A percentile compares a stretch with the other conserved stretches of the same genome.
These are phyloP conservation scores for Suhomyces choctaworum DNA, from an alignment of 1,139 yeast species.

Conservation along the genomic window DNA sequence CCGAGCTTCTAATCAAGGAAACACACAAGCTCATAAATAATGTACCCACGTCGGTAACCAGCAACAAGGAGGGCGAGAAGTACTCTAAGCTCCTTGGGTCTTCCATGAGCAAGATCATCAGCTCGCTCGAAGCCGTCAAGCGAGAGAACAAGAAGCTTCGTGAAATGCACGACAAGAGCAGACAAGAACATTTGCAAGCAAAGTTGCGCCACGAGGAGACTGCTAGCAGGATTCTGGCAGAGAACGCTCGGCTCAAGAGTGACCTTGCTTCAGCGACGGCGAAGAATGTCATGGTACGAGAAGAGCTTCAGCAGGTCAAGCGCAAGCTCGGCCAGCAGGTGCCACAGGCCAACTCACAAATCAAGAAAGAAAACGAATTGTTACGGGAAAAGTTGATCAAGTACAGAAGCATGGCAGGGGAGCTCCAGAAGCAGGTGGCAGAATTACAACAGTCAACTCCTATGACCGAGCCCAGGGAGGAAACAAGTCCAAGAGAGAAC, in stretches of 20 bases:
- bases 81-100: constrained; percentile 23
- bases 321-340: constrained; percentile 15
- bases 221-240: constrained; percentile 3
- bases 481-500: background rate
- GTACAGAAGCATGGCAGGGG: constrained; percentile 34
- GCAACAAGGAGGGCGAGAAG: constrained; percentile 30
- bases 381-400: constrained; percentile 36
- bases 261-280: constrained; percentile 7
- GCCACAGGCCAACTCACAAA: constrained; percentile 18
- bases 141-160: constrained; percentile 17
- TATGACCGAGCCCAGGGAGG: background rate
- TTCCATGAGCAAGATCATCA: constrained; percentile 26
- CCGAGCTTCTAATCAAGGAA: constrained; percentile 30
- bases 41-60: constrained; percentile 24
- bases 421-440: constrained; percentile 12
- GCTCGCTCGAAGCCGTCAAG: constrained; percentile 23
- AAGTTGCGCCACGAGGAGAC: background rate
- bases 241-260: constrained; percentile 2
- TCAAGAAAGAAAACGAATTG: constrained; percentile 30
- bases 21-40: constrained; percentile 31
- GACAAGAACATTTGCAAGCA: constrained; percentile 1
- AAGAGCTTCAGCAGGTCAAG: constrained; percentile 15
- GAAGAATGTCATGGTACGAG: constrained; percentile 14
- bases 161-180: constrained; percentile 19
- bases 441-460: constrained; percentile 8